These are phyloP conservation scores for Amoebophrya sp. DNA, from an alignment of 169 alveolate species.

Conservation along the genomic window DNA sequence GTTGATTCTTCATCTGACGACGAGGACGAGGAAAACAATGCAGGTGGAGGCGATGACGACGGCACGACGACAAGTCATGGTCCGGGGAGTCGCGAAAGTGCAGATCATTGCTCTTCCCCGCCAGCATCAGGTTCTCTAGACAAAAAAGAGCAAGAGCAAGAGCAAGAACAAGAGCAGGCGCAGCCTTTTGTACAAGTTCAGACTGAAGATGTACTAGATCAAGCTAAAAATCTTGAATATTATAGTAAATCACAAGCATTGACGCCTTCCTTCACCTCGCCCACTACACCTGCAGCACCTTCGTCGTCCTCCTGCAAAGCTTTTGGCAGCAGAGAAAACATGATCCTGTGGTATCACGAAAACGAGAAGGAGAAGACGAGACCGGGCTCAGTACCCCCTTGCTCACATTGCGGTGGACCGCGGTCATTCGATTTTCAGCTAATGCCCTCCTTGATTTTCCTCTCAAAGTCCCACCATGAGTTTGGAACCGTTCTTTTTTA, in stretches of 20 bases:
- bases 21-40: background rate
- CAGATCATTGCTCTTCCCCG: too few relatives aligned
- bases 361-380: background rate
- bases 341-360: conserved; percentile 4
- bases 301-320: too few relatives aligned
- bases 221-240: too few relatives aligned
- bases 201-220: too few relatives aligned
- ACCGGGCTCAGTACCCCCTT: background rate
- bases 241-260: too few relatives aligned
- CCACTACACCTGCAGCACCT: too few relatives aligned
- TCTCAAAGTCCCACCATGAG: background rate
- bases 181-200: background rate
- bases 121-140: too few relatives aligned
- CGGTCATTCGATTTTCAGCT: background rate
- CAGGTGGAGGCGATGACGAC: background rate
- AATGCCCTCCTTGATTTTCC: background rate
- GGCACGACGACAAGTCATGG: too few relatives aligned
- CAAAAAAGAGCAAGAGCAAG: background rate
- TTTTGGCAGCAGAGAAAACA: too few relatives aligned
- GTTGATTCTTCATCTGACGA: too few relatives aligned
- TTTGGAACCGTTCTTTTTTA: background rate
- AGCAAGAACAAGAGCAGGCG: background rate
- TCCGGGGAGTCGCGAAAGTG: too few relatives aligned
- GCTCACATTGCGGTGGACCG: background rate
- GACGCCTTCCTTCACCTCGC: too few relatives aligned